A percentile compares a stretch with the other conserved stretches of the same genome.
These are phyloP conservation scores for Globisporangium radiosum DNA, from an alignment of 352 stramenopile genomes.

Conservation along the genomic window DNA sequence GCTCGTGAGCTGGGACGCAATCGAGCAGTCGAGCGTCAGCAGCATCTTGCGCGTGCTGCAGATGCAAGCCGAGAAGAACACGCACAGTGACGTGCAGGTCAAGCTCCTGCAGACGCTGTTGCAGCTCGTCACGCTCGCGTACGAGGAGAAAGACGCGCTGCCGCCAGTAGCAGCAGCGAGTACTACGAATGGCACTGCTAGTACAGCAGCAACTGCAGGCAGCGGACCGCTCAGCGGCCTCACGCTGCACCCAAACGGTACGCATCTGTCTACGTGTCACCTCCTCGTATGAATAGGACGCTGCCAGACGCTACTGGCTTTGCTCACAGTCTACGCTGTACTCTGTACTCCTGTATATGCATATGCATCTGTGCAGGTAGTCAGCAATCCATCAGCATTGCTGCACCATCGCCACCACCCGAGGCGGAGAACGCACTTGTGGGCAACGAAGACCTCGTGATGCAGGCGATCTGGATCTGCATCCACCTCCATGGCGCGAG, in stretches of 20 bases:
- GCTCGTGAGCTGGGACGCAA: constrained; percentile 93
- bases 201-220: not conserved
- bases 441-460: constrained; percentile 80
- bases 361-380: not conserved
- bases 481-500: constrained; percentile 71
- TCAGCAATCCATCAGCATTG: not conserved
- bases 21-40: constrained; percentile 90
- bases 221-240: constrained; percentile 12
- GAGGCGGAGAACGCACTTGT: constrained; percentile 41
- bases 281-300: too few relatives aligned
- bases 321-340: not conserved
- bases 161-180: not conserved
- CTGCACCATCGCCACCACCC: not conserved
- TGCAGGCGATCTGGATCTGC: constrained; percentile 86
- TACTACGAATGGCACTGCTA: too few relatives aligned
- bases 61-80: constrained; percentile 92
- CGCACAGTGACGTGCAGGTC: constrained; percentile 75
- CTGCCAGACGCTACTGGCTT: not conserved
- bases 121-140: constrained; percentile 80
- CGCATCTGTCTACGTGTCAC: not conserved
- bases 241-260: constrained; percentile 16
- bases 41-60: constrained; percentile 94
- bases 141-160: constrained; percentile 28
- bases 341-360: not conserved
- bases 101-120: constrained; percentile 87